Evolutionary conservation across 768 basidiomycete species (phyloP).

Genomic region (Obba rivulosa): DNA sequence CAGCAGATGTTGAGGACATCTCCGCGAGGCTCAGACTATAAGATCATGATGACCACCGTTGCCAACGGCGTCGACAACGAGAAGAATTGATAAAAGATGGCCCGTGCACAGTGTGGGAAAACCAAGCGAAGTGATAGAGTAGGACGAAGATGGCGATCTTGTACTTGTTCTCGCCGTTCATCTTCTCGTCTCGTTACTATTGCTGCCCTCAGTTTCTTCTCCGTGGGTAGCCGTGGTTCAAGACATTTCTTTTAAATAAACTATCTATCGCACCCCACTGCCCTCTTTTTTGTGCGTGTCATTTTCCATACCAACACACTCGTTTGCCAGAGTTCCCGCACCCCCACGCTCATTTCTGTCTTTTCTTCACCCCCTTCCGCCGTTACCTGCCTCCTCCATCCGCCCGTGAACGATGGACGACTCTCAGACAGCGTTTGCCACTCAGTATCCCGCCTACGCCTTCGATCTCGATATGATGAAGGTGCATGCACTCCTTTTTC

Average conservation of each 20-base stretch:
- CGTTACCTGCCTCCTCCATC: constrained; percentile 35
- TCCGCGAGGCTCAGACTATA: too few species aligned
- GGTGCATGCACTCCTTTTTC: constrained; percentile 35
- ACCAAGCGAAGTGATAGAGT: too few species aligned
- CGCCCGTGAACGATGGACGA: constrained; percentile 53
- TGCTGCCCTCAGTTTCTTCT: constrained; percentile 11
- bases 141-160: too few species aligned
- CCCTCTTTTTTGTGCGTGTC: constrained; percentile 21
- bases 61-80: too few species aligned
- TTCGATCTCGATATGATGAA: constrained; percentile 94
- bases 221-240: constrained; percentile 14
- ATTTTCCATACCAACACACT: constrained; percentile 23
- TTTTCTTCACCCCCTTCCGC: constrained; percentile 41
- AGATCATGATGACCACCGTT: too few species aligned
- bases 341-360: constrained; percentile 47
- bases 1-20: too few species aligned
- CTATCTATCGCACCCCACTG: constrained; percentile 10
- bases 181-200: constrained; percentile 4
- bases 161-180: constrained; percentile 7
- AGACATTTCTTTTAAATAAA: constrained; percentile 16
- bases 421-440: constrained; percentile 62
- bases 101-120: too few species aligned
- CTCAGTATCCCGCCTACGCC: constrained; percentile 63
- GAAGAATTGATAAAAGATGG: too few species aligned
- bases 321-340: constrained; percentile 19